Evolutionary conservation across 1,139 yeast species (phyloP), one percentile per base, ranked within the genome.

Genomic region (Debaryomycetaceae sp.): DNA sequence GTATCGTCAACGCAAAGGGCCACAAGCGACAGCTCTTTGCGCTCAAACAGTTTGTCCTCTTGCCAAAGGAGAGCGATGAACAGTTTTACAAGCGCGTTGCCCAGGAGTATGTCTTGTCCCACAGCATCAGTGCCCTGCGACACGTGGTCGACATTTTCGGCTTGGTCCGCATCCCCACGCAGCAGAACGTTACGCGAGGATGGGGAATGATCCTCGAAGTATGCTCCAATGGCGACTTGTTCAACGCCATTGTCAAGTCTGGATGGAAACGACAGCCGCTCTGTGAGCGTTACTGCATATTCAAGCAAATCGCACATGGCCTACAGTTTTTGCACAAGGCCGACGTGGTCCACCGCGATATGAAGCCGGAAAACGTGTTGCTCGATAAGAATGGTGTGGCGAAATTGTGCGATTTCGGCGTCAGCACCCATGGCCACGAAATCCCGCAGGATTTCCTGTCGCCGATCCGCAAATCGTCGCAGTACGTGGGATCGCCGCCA

Each of bases 151-250:
- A 62, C 30, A 73, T 78, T 4, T 58, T 62, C 37, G 72, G 72
- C 15, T 45, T 79, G 25, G 54, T 79, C 15, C 64, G 73, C 33
- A 64, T 78, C 21, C 81, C 77, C 34, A 62, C 77, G 2, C 67
- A 72, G 14, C 59, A 62, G 7, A 58, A 53, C 32, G 51, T 77
- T 36, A 62, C 72, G 3, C 56, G 87, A 39, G 80, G 85, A 3
- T 80, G 92, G 92, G 90, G 87, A 4, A 70, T 79, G 46, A 66
- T 77, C 5, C 58, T 80, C 60, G 85, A 78, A 39, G 67, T 53
- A 35, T 78, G 86, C 43, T 56, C 54, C 16, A 80, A 77, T 16
- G 71, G 61, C 15, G 77, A 72, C 44, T 51, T 72, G 30, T 65
- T 67, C 38, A 55, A 60, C 29, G 43, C 63, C 26, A 60, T 71